phyloP scores from a whole-genome alignment of 2,329 filamentous ascomycete genomes.

The Botrytis deweyae region DNA sequence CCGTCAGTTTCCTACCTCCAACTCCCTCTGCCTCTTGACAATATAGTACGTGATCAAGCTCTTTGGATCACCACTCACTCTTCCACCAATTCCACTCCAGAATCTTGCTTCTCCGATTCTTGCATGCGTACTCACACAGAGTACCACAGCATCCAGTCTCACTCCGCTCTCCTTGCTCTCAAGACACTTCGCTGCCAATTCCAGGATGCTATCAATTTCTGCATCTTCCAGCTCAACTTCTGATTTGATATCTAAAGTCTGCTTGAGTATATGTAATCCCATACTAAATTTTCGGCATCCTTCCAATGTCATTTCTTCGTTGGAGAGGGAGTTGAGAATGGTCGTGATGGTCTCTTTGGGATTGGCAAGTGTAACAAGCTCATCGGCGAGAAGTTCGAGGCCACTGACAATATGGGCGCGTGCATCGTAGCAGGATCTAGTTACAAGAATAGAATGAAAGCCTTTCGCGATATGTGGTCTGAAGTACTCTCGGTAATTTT shows the following conservation, averaged over 20 bases:
- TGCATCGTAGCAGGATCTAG: constrained; percentile 65
- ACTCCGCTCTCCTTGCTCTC: constrained; percentile 62
- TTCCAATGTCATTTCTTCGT: constrained; percentile 45
- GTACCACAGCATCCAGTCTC: constrained; percentile 73
- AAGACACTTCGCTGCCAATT: constrained; percentile 55
- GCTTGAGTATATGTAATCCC: constrained; percentile 62
- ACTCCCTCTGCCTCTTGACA: constrained; percentile 65
- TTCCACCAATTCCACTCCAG: constrained; percentile 62
- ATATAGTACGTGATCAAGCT: constrained; percentile 81
- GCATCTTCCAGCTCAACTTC: constrained; percentile 49
- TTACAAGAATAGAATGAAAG: constrained; percentile 64
- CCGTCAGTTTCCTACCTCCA: constrained; percentile 22
- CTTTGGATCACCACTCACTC: constrained; percentile 68
- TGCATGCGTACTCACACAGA: constrained; percentile 71
- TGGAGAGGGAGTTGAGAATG: constrained; percentile 51
- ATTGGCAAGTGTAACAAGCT: constrained; percentile 66
- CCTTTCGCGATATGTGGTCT: constrained; percentile 66
- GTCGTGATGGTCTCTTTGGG: constrained; percentile 58
- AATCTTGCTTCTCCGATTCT: constrained; percentile 60
- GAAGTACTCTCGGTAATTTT: constrained; percentile 64
- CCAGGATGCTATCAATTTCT: constrained; percentile 53
- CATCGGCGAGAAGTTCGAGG: constrained; percentile 70
- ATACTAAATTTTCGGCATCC: constrained; percentile 58
- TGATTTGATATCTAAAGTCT: constrained; percentile 49
- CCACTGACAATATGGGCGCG: constrained; percentile 71